Percentiles rank a stretch among this genome's conserved stretches.
Conservation (phyloP, 495 filamentous ascomycete genomes). For the Xylaria flabelliformis region DNA sequence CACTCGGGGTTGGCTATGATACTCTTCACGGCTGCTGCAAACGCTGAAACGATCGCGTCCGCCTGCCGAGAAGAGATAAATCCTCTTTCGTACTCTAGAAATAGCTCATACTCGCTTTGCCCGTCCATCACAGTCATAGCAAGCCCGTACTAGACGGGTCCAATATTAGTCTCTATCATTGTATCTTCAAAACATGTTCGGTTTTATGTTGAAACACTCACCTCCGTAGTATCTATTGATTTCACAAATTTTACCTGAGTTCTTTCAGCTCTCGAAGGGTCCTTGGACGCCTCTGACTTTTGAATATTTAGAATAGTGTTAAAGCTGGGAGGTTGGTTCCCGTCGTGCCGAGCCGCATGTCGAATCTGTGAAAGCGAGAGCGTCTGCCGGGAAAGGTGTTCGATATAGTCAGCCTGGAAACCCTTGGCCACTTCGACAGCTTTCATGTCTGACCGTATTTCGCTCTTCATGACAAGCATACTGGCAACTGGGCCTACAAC, state of each 20-base stretch:
- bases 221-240: constrained; percentile 54
- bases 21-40: constrained; percentile 1
- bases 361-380: constrained; percentile 33
- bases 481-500: constrained; percentile 63
- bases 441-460: constrained; percentile 34
- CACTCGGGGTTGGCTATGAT: constrained; percentile 8
- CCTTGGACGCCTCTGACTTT: background rate
- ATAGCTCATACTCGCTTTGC: background rate
- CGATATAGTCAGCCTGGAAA: constrained; percentile 55
- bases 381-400: constrained; percentile 59
- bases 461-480: constrained; percentile 62
- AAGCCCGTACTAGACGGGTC: background rate
- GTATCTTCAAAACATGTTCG: background rate
- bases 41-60: constrained; percentile 1
- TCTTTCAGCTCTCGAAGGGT: constrained; percentile 44
- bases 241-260: constrained; percentile 58
- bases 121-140: constrained; percentile 11
- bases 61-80: background rate
- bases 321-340: constrained; percentile 44
- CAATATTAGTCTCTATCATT: background rate
- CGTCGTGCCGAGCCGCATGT: constrained; percentile 4
- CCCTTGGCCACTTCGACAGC: constrained; percentile 42
- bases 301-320: constrained; percentile 49
- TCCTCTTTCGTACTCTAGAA: constrained; percentile 15
- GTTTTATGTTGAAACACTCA: background rate